Base-by-base conservation (phyloP, 2,329 filamentous ascomycete genomes). In the Xylaria sp. region DNA sequence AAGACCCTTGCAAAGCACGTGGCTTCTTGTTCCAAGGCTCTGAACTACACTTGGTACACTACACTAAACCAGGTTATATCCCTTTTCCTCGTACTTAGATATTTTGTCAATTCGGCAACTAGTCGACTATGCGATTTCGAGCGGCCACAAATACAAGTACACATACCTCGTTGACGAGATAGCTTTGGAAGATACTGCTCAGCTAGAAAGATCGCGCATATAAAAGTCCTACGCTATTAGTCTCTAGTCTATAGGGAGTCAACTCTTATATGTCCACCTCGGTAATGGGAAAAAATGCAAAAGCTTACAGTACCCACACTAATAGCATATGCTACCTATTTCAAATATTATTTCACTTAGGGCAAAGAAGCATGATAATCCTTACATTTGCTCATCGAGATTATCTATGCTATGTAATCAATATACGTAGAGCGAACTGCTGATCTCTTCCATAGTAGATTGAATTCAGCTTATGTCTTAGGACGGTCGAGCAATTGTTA, bases 1-100 rank as follows among this genome's bases (percentile, higher is more conserved):
- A 53, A 10, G 15, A 65, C 51, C 66, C 66, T 61, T 68, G 66
- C 20, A 61, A 58, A 53, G 57, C 66, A 68, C 66, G 66, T 68
- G 66, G 66, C 46, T 44, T 33, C 11, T 3, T 5, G 40, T 11
- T 56, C 46, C 20, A 4, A 57, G 40, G 20, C n/a, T 4, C 49
- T 49, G 33, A 54, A 38, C 28, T 48, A 11, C 36, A 4, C 10
- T 38, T 3, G 36, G 33, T 33, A 38, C 36, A 11, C 36, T 38
- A 38, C 17, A 26, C 44, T 48, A 26, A 48, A 4, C 44, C 11
- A 26, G 17, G 40, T 6, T 42, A 42, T 42, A 42, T 42, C 17
- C 38, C 38, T 40, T 40, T 40, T 44, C 17, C 36, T 54, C 49
- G 6, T 28, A 28, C 4, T 2, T 20, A 20, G 28, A 9, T 28